Evolutionary conservation across 352 stramenopile genomes (phyloP), one percentile per base, ranked within the genome.

Genomic region (Paralagenidium karlingii): DNA sequence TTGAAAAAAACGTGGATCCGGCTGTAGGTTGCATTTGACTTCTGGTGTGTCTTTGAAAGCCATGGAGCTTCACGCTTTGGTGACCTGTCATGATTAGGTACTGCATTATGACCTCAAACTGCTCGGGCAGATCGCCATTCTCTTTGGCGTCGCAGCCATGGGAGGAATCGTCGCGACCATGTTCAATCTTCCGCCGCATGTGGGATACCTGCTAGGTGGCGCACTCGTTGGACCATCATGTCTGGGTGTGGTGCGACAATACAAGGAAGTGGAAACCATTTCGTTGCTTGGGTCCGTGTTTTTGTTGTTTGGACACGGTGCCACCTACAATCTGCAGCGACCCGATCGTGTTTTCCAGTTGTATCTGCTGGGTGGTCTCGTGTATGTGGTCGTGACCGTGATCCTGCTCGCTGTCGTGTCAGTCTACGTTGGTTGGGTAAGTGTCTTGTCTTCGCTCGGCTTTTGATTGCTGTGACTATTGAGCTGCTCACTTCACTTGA

Each of bases 271-370:
- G 13, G 81, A 96, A 49, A 97, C 86, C 1, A 79, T 97, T 40
- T 94, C 83, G 24, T 77, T 96, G 20, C 96, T 97, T 47, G 88
- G 88, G 11, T 94, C 80, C 2, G 82, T 97, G 24, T 97, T 97
- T 45, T 51, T 96, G 29, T 56, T 97, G 2, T 97, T 97, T 51
- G 78, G 78, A n/a, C 78, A 92, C 44, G 78, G 78, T 22, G 74
- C 78, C 0, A 63, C 57, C 8, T 92, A 89, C 43, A 68, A 68
- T 8, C 64, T 73, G 0, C 71, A 85, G 40, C 50, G 68, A 12
- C 61, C 75, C 0, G 76, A 90, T 15, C 60, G 64, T 37, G 49
- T 82, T 13, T 73, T 88, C 39, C 73, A 68, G 36, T 63, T 65
- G 37, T 87, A 91, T 39, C 68, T 88, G 46, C 33, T 71, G 16